Evolutionary conservation across 2,329 filamentous ascomycete genomes (phyloP).

Genomic region (Neofusicoccum kwambonambiense): DNA sequence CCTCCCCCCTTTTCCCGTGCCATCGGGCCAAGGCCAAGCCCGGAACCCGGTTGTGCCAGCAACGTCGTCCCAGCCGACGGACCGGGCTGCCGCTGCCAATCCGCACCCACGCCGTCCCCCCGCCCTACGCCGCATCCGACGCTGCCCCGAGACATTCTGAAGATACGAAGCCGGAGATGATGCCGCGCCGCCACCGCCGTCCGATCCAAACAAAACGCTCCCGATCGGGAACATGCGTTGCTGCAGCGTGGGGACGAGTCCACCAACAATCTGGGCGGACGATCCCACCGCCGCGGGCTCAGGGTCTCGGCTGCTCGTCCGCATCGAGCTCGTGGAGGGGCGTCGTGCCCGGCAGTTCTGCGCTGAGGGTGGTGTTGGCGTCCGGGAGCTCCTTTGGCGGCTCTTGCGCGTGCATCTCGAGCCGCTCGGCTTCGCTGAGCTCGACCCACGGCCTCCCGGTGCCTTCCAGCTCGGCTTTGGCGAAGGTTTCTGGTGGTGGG

Average conservation of each 20-base stretch:
- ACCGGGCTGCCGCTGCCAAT: background rate
- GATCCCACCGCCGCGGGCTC: too few species aligned
- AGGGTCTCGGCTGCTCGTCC: background rate
- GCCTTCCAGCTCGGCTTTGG: too few species aligned
- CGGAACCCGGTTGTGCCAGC: too few species aligned
- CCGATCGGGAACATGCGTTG: too few species aligned
- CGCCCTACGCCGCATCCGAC: background rate
- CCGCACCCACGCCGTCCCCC: background rate
- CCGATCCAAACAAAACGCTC: background rate
- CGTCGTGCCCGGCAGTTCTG: background rate
- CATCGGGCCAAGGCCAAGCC: too few species aligned
- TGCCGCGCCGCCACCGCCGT: too few species aligned
- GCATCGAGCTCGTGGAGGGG: background rate
- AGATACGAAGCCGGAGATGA: slow-evolving; percentile 2
- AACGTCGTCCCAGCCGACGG: background rate
- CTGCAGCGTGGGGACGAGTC: background rate
- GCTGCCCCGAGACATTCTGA: background rate
- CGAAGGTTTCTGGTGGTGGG: too few species aligned
- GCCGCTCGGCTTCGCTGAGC: background rate
- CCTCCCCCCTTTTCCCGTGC: too few species aligned
- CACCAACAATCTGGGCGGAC: background rate
- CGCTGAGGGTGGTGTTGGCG: background rate
- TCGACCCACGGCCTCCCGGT: background rate
- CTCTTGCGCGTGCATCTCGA: background rate
- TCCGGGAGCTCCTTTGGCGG: background rate